A percentile compares a stretch with the other conserved stretches of the same genome.
phyloP scores from a whole-genome alignment of 768 basidiomycete species.

The Trametes coccinea region DNA sequence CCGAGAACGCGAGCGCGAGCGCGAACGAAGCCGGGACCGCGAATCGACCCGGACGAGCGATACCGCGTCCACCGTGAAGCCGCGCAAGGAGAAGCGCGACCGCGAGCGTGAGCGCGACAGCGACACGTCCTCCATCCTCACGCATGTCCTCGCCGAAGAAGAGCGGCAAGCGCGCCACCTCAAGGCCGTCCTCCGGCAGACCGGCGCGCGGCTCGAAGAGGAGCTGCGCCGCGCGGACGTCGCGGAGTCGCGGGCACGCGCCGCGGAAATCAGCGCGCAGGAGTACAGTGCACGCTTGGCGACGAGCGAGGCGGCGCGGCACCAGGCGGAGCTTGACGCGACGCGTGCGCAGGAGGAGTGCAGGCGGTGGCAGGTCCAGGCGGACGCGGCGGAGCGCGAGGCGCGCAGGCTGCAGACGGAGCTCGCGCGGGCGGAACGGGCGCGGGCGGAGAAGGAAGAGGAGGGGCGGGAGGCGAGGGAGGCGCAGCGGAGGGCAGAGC shows the following conservation, averaged over 20 bases:
- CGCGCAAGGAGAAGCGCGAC: conserved; percentile 38
- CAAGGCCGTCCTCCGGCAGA: conserved; percentile 50
- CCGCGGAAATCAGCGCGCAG: conserved; percentile 49
- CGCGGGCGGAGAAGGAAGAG: conserved; percentile 45
- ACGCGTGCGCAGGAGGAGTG: conserved; percentile 45
- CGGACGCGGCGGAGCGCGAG: conserved; percentile 47
- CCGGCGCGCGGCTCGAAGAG: conserved; percentile 55
- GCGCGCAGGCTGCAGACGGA: conserved; percentile 40
- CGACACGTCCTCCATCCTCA: conserved; percentile 32
- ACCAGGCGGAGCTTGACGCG: conserved; percentile 40
- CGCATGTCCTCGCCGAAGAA: conserved; percentile 50
- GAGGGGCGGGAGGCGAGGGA: conserved; percentile 45
- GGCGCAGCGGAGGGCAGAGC: conserved; percentile 43
- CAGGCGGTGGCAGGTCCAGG: conserved; percentile 46
- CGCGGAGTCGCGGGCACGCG: conserved; percentile 50
- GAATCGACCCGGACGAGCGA: conserved; percentile 17
- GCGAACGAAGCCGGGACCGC: conserved; percentile 12
- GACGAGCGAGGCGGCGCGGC: conserved; percentile 44
- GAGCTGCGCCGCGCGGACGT: conserved; percentile 58
- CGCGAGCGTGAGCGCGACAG: conserved; percentile 22
- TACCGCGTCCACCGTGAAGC: conserved; percentile 15
- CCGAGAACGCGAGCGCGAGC: conserved; percentile 1
- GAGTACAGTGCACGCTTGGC: conserved; percentile 41
- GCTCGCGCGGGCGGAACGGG: conserved; percentile 39
- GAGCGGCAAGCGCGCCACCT: conserved; percentile 57